Percentiles rank a stretch among this genome's conserved stretches.
phyloP scores from a whole-genome alignment of 1,284 basidiomycete genomes.

The Cryptococcus sp. region DNA sequence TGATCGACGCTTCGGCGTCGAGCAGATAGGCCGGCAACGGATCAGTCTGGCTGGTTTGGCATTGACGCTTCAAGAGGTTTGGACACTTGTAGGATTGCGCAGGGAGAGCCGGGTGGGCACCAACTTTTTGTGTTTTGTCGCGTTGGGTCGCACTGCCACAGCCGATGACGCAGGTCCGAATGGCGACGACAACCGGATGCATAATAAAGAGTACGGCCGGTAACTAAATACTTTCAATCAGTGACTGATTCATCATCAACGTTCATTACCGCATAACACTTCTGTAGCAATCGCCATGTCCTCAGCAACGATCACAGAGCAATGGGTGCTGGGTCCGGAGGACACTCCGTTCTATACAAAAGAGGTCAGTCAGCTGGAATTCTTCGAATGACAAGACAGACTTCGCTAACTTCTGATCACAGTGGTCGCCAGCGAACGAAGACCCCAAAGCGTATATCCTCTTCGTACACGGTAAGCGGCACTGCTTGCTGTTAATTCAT shows the following conservation, averaged over 20 bases:
- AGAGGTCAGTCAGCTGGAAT: slow-evolving; percentile 24
- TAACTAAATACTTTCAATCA: not conserved
- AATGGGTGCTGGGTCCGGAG: slow-evolving; percentile 65
- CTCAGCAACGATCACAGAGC: slow-evolving; percentile 32
- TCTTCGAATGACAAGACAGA: slow-evolving; percentile 10
- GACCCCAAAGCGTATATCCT: slow-evolving; percentile 66
- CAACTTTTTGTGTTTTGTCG: slow-evolving; percentile 40
- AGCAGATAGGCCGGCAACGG: slow-evolving; percentile 52
- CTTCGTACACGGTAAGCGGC: slow-evolving; percentile 69
- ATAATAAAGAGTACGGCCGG: not conserved
- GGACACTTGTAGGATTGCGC: slow-evolving; percentile 48
- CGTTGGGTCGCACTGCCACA: not conserved
- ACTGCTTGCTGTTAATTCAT: not conserved
- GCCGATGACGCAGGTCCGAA: not conserved
- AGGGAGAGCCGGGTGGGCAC: slow-evolving; percentile 47
- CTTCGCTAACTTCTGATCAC: slow-evolving; percentile 1
- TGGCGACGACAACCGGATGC: not conserved
- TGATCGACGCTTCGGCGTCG: slow-evolving; percentile 8
- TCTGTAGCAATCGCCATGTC: slow-evolving; percentile 6
- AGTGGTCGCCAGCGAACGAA: slow-evolving; percentile 34
- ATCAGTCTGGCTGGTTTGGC: slow-evolving; percentile 51
- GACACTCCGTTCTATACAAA: slow-evolving; percentile 67
- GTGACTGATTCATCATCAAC: not conserved
- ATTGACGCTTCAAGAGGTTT: slow-evolving; percentile 48
- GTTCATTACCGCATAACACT: not conserved